Conservation (phyloP, 768 basidiomycete species). For the Coprinellus micaceus region DNA sequence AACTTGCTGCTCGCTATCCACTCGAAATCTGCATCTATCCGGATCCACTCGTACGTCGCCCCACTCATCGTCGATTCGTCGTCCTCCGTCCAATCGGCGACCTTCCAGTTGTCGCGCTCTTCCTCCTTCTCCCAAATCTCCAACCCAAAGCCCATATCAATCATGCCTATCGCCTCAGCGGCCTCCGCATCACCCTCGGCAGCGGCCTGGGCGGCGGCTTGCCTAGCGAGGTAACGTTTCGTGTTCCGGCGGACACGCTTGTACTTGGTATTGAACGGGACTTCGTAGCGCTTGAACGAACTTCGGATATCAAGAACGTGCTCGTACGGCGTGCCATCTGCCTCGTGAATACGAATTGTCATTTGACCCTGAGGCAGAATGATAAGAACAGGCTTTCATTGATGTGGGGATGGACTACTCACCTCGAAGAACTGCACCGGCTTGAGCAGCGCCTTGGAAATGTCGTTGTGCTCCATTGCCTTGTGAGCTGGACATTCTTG, state of each 20-base stretch:
- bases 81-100: constrained; percentile 96
- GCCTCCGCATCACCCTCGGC: constrained; percentile 91
- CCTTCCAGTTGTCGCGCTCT: constrained; percentile 92
- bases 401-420: no score
- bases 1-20: constrained; percentile 95
- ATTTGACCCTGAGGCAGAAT: constrained; percentile 71
- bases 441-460: constrained; percentile 62
- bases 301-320: constrained; percentile 91
- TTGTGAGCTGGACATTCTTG: constrained; percentile 81
- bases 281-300: constrained; percentile 90
- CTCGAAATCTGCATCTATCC: constrained; percentile 98
- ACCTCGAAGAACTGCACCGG: constrained; percentile 88
- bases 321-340: constrained; percentile 98
- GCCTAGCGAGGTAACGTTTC: constrained; percentile 90
- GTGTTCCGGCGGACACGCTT: constrained; percentile 95
- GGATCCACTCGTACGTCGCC: constrained; percentile 98
- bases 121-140: constrained; percentile 96
- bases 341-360: constrained; percentile 98
- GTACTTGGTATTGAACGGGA: constrained; percentile 98
- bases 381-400: not conserved
- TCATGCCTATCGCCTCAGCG: constrained; percentile 88
- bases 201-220: constrained; percentile 89
- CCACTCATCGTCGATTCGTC: constrained; percentile 92
- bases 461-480: constrained; percentile 66
- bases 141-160: constrained; percentile 90